These are phyloP conservation scores for Crucihimalaya himalaica DNA, from an alignment of 345 rosid species.

Conservation along the genomic window DNA sequence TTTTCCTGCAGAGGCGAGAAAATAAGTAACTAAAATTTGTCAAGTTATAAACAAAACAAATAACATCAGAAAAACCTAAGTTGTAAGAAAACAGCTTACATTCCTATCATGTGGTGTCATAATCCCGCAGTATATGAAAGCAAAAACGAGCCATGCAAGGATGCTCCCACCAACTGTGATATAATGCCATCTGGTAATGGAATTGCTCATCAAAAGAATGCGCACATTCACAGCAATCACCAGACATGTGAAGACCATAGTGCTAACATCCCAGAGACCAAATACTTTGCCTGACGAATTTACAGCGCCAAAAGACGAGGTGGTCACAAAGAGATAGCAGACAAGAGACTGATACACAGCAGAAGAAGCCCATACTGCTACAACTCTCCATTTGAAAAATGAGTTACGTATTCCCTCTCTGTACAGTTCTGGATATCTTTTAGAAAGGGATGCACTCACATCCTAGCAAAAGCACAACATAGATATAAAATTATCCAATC, in stretches of 20 bases:
- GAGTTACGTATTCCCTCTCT: conserved; percentile 85
- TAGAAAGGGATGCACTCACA: conserved; percentile 93
- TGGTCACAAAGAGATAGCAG: conserved; percentile 64
- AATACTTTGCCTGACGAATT: conserved; percentile 80
- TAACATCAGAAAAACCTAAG: not conserved
- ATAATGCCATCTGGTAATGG: conserved; percentile 91
- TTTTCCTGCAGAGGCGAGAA: conserved; percentile 62
- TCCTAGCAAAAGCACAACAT: conserved; percentile 53
- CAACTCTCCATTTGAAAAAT: conserved; percentile 91
- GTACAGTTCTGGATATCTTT: conserved; percentile 93
- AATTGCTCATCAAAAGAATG: conserved; percentile 90
- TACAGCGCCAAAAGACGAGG: conserved; percentile 59
- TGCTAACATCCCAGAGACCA: conserved; percentile 99
- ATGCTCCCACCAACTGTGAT: conserved; percentile 92
- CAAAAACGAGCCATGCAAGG: conserved; percentile 80
- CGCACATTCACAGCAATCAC: conserved; percentile 93
- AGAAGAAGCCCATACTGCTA: conserved; percentile 83
- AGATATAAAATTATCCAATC: not conserved
- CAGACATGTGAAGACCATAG: conserved; percentile 92
- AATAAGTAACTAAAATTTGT: not conserved
- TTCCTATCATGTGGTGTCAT: conserved; percentile 51
- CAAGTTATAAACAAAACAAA: not conserved
- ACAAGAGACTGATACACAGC: conserved; percentile 90
- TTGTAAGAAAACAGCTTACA: conserved; percentile 30
- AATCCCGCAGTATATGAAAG: conserved; percentile 70